Conservation (phyloP, 805 yeast species). For the Wickerhamiella hasegawae region DNA sequence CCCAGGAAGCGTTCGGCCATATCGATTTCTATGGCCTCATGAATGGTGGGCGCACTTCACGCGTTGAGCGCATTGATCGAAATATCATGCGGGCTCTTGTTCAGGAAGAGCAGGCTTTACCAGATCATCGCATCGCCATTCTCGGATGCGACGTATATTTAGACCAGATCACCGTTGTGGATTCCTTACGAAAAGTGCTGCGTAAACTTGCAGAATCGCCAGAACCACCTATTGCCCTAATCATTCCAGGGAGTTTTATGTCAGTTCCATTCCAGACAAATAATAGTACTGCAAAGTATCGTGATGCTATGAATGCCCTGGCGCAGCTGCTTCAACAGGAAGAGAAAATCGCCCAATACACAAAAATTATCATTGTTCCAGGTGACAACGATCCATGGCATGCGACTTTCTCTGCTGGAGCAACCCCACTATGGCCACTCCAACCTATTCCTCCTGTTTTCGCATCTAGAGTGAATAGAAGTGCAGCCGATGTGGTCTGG, state of each 20-base stretch:
- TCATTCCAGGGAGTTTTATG: slow-evolving; percentile 69
- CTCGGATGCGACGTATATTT: slow-evolving; percentile 63
- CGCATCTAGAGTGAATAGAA: slow-evolving; percentile 46
- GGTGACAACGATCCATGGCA: slow-evolving; percentile 94
- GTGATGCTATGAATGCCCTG: slow-evolving; percentile 52
- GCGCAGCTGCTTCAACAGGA: slow-evolving; percentile 48
- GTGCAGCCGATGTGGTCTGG: slow-evolving; percentile 37
- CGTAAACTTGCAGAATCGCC: slow-evolving; percentile 20
- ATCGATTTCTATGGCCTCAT: slow-evolving; percentile 49
- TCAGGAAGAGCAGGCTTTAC: slow-evolving; percentile 37
- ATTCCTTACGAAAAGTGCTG: slow-evolving; percentile 52
- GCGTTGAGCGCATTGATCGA: slow-evolving; percentile 38
- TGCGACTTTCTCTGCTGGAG: slow-evolving; percentile 48
- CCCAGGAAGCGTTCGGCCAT: slow-evolving; percentile 61
- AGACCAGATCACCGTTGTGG: slow-evolving; percentile 41
- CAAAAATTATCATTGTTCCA: slow-evolving; percentile 61
- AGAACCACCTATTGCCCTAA: slow-evolving; percentile 49
- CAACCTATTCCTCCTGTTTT: slow-evolving; percentile 55
- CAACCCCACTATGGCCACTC: slow-evolving; percentile 52
- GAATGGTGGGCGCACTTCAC: slow-evolving; percentile 16
- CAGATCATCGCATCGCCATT: slow-evolving; percentile 44
- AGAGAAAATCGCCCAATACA: slow-evolving; percentile 33
- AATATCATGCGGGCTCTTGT: slow-evolving; percentile 38
- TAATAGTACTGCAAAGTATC: slow-evolving; percentile 28
- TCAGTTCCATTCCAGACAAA: slow-evolving; percentile 39